These are phyloP conservation scores for Alternaria ventricosa DNA, from an alignment of 2,329 filamentous ascomycete genomes.

Conservation along the genomic window DNA sequence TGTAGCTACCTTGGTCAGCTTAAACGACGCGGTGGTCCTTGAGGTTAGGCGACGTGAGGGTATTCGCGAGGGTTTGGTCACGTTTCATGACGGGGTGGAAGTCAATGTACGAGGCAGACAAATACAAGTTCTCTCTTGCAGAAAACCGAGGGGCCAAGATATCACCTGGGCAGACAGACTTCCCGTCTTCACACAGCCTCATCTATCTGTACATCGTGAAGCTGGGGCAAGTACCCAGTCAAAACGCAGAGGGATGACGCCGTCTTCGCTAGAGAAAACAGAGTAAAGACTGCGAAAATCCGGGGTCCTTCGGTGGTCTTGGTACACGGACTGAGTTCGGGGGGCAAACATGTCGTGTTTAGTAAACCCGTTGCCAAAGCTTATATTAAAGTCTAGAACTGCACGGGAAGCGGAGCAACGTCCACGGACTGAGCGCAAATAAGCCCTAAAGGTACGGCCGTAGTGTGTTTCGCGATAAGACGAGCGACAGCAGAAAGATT, in stretches of 20 bases:
- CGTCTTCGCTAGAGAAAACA: not conserved
- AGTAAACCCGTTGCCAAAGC: not conserved
- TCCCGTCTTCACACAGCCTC: not conserved
- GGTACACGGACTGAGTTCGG: not conserved
- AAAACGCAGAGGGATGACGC: not conserved
- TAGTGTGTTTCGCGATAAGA: not conserved
- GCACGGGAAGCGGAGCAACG: not conserved
- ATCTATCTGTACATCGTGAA: not conserved
- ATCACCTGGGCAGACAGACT: not conserved
- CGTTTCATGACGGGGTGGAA: not conserved
- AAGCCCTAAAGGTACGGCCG: not conserved
- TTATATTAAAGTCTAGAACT: not conserved
- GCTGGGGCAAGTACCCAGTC: not conserved
- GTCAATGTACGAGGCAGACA: not conserved
- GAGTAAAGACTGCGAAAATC: not conserved
- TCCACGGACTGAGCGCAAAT: not conserved
- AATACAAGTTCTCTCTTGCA: not conserved
- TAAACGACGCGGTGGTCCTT: not conserved
- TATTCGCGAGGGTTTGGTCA: not conserved
- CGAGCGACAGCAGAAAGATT: not conserved
- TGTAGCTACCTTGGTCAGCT: not conserved
- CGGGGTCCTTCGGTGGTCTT: not conserved
- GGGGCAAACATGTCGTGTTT: not conserved
- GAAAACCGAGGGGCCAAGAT: not conserved
- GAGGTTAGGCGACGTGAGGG: not conserved